Evolutionary conservation across 2,329 filamentous ascomycete species (phyloP).

Genomic region (Neopestalotiopsis sp.): DNA sequence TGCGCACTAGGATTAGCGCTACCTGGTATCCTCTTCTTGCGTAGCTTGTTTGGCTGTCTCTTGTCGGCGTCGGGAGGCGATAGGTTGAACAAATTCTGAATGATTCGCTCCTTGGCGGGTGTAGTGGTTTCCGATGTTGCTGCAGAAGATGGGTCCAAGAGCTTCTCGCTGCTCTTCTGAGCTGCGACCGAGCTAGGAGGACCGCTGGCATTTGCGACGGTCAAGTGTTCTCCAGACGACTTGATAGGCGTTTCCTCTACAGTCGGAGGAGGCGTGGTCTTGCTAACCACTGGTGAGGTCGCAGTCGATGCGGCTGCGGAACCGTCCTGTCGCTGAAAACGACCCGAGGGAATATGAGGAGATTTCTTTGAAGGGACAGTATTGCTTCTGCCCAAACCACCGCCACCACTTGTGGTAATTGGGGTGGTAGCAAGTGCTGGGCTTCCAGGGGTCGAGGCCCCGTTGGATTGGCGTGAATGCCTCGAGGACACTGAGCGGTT

Average conservation of each 20-base stretch:
- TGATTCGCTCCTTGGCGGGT: constrained; percentile 67
- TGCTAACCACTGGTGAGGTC: constrained; percentile 52
- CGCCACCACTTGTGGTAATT: constrained; percentile 36
- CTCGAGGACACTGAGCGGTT: constrained; percentile 95
- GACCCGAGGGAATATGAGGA: constrained; percentile 69
- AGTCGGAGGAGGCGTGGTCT: constrained; percentile 38
- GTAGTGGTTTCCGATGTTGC: constrained; percentile 47
- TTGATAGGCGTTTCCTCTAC: constrained; percentile 35
- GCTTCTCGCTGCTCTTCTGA: constrained; percentile 55
- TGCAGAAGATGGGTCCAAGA: constrained; percentile 46
- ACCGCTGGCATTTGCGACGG: constrained; percentile 32
- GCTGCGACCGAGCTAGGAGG: constrained; percentile 36
- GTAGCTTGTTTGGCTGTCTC: constrained; percentile 85
- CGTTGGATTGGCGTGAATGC: constrained; percentile 77
- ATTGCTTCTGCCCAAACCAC: constrained; percentile 73
- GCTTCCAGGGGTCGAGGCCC: constrained; percentile 71
- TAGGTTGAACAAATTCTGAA: constrained; percentile 74
- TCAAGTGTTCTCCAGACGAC: constrained; percentile 33
- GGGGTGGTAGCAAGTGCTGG: constrained; percentile 60
- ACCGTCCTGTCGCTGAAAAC: constrained; percentile 57
- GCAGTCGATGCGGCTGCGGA: constrained; percentile 48
- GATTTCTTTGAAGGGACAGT: constrained; percentile 92
- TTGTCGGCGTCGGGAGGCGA: constrained; percentile 68
- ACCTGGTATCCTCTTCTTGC: constrained; percentile 80
- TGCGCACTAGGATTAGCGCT: constrained; percentile 86